Evolutionary conservation across 192 early-diverging fungal genomes (phyloP).

Genomic region (Bifiguratus adelaidae): DNA sequence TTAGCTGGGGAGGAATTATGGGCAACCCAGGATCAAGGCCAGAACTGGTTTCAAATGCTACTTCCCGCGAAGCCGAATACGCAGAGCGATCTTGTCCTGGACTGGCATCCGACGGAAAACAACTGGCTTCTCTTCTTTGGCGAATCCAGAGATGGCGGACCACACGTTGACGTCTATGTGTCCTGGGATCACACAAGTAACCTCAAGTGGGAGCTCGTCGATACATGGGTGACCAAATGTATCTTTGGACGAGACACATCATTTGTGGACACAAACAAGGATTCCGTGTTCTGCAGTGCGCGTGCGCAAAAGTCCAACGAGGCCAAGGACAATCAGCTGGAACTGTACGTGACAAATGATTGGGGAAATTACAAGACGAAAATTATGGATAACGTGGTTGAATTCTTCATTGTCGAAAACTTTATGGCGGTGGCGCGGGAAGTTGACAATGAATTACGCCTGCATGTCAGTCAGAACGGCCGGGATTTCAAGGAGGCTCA

Average conservation of each 20-base stretch:
- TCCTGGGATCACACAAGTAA: constrained; percentile 58
- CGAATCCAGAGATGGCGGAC: constrained; percentile 34
- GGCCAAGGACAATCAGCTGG: constrained; percentile 46
- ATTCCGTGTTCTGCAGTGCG: constrained; percentile 65
- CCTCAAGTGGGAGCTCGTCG: constrained; percentile 62
- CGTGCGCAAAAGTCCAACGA: constrained; percentile 46
- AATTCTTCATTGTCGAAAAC: constrained; percentile 67
- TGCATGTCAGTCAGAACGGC: constrained; percentile 74
- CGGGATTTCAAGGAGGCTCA: constrained; percentile 52
- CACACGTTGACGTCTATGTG: constrained; percentile 62
- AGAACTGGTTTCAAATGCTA: constrained; percentile 27
- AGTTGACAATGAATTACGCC: constrained; percentile 30
- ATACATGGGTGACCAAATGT: constrained; percentile 80
- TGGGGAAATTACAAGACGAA: constrained; percentile 22
- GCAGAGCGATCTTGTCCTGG: constrained; percentile 52
- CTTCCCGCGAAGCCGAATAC: constrained; percentile 54
- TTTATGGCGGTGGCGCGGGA: constrained; percentile 64
- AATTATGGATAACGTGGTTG: constrained; percentile 47
- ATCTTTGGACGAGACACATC: constrained; percentile 58
- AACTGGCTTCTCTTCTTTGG: constrained; percentile 86
- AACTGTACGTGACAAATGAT: constrained; percentile 46
- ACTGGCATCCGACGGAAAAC: constrained; percentile 78
- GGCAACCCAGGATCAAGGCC: constrained; percentile 48
- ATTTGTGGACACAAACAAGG: constrained; percentile 45
- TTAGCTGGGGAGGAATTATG: constrained; percentile 40